Conservation (phyloP, 257 asterid species). For the Thymus quinquecostatus region DNA sequence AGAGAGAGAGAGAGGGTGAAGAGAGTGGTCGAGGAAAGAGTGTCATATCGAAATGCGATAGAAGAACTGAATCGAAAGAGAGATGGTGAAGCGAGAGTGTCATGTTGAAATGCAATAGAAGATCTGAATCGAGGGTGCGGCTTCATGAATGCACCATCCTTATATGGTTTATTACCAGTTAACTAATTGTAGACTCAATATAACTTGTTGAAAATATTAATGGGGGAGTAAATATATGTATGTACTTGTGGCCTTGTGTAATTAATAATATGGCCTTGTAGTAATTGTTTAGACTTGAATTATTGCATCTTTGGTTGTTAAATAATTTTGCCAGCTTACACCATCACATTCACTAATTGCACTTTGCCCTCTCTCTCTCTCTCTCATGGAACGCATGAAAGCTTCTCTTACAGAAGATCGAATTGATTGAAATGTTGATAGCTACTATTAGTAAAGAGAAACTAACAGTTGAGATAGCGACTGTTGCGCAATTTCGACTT, state of each 20-base stretch:
- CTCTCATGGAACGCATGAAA: no score
- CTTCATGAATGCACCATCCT: background rate
- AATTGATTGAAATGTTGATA: no score
- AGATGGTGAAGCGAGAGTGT: no score
- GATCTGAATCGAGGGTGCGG: background rate
- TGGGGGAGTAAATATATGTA: background rate
- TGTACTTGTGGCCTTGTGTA: background rate
- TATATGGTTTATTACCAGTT: background rate
- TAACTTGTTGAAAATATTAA: background rate
- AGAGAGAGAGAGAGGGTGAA: no score
- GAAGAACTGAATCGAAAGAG: no score
- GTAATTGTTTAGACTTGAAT: slow-evolving; percentile 11
- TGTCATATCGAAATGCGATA: no score
- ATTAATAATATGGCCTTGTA: background rate
- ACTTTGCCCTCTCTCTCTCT: slow-evolving; percentile 7
- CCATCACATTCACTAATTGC: slow-evolving; percentile 29
- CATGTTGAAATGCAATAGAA: no score
- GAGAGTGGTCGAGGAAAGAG: no score
- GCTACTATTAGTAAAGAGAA: background rate
- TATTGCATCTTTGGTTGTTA: slow-evolving; percentile 28
- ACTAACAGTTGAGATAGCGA: background rate
- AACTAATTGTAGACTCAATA: background rate
- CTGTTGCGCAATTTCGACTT: background rate
- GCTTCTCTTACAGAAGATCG: no score
- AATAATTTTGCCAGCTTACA: slow-evolving; percentile 32